A percentile compares a stretch with the other conserved stretches of the same genome.
Conservation (phyloP, 2,329 filamentous ascomycete genomes). For the Aureobasidium sp. region DNA sequence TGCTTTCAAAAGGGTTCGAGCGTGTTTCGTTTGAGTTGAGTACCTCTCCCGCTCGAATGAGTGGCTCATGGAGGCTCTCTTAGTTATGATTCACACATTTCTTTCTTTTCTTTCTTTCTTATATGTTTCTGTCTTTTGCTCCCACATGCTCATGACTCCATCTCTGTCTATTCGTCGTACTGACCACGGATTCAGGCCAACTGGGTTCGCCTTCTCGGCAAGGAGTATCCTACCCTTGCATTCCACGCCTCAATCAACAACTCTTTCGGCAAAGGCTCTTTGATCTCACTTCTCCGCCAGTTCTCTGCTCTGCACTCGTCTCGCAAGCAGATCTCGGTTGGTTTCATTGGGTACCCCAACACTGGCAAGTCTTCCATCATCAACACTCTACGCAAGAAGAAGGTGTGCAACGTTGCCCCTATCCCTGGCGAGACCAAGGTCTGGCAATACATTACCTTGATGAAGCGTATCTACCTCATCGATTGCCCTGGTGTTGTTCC, state of each 20-base stretch:
- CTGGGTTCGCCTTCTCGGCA: conserved; percentile 83
- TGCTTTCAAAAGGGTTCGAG: conserved; percentile 61
- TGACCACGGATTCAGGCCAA: conserved; percentile 56
- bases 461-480: conserved; percentile 91
- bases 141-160: background rate
- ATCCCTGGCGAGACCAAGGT: conserved; percentile 97
- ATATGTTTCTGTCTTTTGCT: background rate
- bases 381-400: conserved; percentile 90
- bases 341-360: conserved; percentile 83
- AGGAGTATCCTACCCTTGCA: conserved; percentile 85
- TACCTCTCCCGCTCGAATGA: conserved; percentile 55
- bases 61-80: conserved; percentile 72
- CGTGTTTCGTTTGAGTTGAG: conserved; percentile 98
- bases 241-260: conserved; percentile 95
- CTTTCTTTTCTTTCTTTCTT: conserved; percentile 18
- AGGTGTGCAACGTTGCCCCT: conserved; percentile 85
- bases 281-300: conserved; percentile 86
- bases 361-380: conserved; percentile 96
- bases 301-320: conserved; percentile 85
- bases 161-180: background rate
- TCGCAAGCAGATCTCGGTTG: conserved; percentile 89
- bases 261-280: conserved; percentile 88
- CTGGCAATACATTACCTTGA: conserved; percentile 94
- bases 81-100: conserved; percentile 97
- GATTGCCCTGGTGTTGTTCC: conserved; percentile 96